These are phyloP conservation scores for Hyaloscypha variabilis DNA, from an alignment of 495 filamentous ascomycete species.

Conservation along the genomic window DNA sequence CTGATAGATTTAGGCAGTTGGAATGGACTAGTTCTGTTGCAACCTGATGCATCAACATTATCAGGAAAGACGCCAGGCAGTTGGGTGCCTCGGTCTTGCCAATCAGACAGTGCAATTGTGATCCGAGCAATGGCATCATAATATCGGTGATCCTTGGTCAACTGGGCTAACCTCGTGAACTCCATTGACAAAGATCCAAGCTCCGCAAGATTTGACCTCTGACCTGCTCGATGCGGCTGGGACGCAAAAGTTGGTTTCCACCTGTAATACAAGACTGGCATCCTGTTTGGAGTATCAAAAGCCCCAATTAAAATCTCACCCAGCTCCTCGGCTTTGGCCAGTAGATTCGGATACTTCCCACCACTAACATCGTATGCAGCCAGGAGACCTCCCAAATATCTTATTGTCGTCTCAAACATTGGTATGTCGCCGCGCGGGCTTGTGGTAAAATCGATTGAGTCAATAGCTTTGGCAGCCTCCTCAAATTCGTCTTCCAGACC, in stretches of 20 bases:
- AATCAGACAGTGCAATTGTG: conserved; percentile 80
- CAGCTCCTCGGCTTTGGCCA: conserved; percentile 87
- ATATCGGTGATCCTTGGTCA: conserved; percentile 85
- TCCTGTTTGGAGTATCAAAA: conserved; percentile 96
- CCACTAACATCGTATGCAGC: conserved; percentile 84
- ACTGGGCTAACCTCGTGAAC: conserved; percentile 90
- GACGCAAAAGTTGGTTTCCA: conserved; percentile 74
- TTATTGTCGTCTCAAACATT: conserved; percentile 87
- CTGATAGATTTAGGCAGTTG: conserved; percentile 8
- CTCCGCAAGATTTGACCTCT: conserved; percentile 73
- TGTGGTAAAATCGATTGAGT: conserved; percentile 88
- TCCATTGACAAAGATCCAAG: conserved; percentile 91
- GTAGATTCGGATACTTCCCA: conserved; percentile 65
- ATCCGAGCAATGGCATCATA: conserved; percentile 95
- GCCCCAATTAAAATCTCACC: conserved; percentile 87
- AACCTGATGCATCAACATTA: conserved; percentile 71
- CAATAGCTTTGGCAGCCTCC: conserved; percentile 75
- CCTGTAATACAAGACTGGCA: conserved; percentile 85
- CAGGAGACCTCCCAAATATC: conserved; percentile 83
- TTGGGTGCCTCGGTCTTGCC: conserved; percentile 70
- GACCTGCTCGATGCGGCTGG: conserved; percentile 66
- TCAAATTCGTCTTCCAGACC: conserved; percentile 87
- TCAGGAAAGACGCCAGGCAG: conserved; percentile 86
- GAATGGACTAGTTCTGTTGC: conserved; percentile 44
- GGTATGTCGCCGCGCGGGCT: conserved; percentile 65